phyloP scores from a whole-genome alignment of 75 land plant species.

The Sequoia sempervirens region DNA sequence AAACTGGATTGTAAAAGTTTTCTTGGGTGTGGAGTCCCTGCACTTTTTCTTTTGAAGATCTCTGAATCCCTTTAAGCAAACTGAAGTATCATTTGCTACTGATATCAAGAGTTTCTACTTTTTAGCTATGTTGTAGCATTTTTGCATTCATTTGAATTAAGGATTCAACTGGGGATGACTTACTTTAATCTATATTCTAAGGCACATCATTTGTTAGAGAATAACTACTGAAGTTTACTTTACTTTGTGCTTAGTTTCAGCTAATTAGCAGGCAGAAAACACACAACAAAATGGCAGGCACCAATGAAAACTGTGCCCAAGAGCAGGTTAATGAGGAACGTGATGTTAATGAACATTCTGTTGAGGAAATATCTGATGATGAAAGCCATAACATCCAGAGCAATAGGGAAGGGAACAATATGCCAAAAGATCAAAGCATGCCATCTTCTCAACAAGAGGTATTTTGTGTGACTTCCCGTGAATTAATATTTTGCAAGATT shows the following conservation, averaged over 20 bases:
- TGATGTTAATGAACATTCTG: neutral
- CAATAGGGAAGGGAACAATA: neutral
- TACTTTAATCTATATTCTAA: neutral
- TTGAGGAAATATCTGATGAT: slow-evolving; percentile 11
- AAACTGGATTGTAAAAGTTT: neutral
- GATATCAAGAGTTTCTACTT: neutral
- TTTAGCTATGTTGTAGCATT: neutral
- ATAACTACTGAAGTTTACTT: neutral
- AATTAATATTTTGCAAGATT: neutral
- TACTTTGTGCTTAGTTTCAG: neutral
- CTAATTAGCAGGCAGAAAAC: neutral
- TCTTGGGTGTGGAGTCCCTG: neutral
- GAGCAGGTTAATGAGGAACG: slow-evolving; percentile 14
- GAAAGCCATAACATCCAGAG: neutral
- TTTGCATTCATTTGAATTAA: neutral
- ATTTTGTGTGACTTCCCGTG: neutral
- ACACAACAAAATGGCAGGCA: neutral
- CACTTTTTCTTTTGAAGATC: neutral
- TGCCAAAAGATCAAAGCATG: slow-evolving; percentile 13
- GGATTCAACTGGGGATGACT: neutral
- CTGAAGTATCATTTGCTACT: neutral
- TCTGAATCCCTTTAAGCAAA: neutral
- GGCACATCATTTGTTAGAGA: neutral
- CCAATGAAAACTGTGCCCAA: slow-evolving; percentile 8
- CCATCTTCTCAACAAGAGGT: slow-evolving; percentile 29